A percentile compares a stretch with the other conserved stretches of the same genome.
phyloP scores from a whole-genome alignment of 345 rosid genomes.

The Carallia brachiata region DNA sequence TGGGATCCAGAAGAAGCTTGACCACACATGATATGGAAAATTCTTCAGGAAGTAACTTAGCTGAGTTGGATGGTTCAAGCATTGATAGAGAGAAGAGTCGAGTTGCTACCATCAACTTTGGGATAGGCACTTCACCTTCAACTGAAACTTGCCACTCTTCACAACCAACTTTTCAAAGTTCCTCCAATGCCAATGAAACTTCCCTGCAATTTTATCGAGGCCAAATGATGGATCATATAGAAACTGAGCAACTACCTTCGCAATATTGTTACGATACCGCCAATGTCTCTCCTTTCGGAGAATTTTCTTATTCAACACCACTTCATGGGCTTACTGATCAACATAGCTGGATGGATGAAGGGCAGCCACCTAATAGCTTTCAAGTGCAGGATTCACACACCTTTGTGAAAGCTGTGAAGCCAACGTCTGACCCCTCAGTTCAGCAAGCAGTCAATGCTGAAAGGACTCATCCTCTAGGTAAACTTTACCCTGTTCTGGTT shows the following conservation, averaged over 20 bases:
- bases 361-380: conserved; percentile 32
- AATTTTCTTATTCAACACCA: conserved; percentile 36
- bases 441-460: conserved; percentile 36
- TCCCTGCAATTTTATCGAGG: conserved; percentile 43
- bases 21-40: conserved; percentile 41
- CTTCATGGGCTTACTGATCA: conserved; percentile 40
- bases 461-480: conserved; percentile 25
- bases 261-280: conserved; percentile 39
- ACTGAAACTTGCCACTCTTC: conserved; percentile 40
- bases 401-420: conserved; percentile 33
- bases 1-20: conserved; percentile 48
- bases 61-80: conserved; percentile 42
- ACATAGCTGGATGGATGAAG: conserved; percentile 40
- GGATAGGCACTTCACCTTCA: conserved; percentile 40
- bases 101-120: conserved; percentile 32
- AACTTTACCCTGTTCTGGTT: conserved; percentile 34
- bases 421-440: conserved; percentile 34
- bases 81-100: conserved; percentile 33
- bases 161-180: conserved; percentile 37
- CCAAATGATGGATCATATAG: conserved; percentile 46
- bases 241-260: conserved; percentile 35
- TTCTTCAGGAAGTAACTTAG: conserved; percentile 54
- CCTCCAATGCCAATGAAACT: conserved; percentile 45
- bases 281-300: conserved; percentile 37
- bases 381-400: conserved; percentile 39